Percentiles rank a stretch among this genome's conserved stretches.
phyloP scores from a whole-genome alignment of 208 protist species.

The Polymyxa betae region DNA sequence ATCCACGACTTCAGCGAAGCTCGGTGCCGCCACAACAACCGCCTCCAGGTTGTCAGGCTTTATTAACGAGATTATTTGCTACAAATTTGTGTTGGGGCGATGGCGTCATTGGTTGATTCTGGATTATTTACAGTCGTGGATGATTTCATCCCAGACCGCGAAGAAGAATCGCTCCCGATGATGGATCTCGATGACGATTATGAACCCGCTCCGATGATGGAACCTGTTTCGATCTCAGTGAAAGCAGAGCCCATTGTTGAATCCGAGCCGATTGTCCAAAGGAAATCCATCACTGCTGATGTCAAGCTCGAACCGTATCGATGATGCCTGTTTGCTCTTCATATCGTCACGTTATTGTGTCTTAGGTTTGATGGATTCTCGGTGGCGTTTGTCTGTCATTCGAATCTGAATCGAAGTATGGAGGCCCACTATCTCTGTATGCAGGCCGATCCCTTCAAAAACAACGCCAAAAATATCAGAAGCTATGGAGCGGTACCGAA shows the following conservation, averaged over 20 bases:
- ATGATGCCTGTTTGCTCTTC: not conserved
- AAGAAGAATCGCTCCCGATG: not conserved
- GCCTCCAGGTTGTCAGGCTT: not conserved
- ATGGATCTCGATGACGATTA: not conserved
- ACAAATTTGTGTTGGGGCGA: no score
- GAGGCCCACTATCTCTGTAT: not conserved
- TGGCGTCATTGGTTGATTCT: no score
- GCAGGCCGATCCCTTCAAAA: constrained; percentile 3
- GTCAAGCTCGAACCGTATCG: not conserved
- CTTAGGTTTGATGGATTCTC: not conserved
- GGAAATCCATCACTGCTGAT: not conserved
- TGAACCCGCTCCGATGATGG: not conserved
- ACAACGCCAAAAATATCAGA: not conserved
- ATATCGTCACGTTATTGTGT: not conserved
- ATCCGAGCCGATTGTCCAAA: not conserved
- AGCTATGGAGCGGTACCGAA: constrained; percentile 30
- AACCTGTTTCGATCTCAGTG: no score
- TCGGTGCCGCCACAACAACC: no score
- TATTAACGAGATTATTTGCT: not conserved
- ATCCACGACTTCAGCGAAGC: not conserved
- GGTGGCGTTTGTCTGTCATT: constrained; percentile 42
- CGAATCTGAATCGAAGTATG: constrained; percentile 50
- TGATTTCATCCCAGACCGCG: no score
- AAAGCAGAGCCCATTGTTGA: not conserved
- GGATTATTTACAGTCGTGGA: no score